phyloP scores from a whole-genome alignment of 1,284 basidiomycete species.

The Irpex lacteus region DNA sequence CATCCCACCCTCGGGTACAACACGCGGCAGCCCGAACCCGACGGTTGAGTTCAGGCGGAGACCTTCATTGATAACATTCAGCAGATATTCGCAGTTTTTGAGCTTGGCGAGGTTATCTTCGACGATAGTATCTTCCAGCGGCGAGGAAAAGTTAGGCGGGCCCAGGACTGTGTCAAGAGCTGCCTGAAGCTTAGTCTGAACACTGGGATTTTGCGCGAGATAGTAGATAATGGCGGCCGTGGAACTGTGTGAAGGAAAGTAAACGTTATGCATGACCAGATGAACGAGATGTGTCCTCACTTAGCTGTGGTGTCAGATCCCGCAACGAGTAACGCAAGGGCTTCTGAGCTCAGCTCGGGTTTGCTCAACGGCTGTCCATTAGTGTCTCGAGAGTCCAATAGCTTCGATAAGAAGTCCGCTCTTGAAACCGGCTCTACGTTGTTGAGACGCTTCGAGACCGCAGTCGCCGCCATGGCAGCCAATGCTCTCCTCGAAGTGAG shows the following conservation, averaged over 20 bases:
- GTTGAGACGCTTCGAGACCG: slow-evolving; percentile 8
- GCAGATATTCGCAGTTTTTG: slow-evolving; percentile 8
- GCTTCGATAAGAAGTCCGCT: slow-evolving; percentile 6
- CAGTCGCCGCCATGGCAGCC: slow-evolving; percentile 6
- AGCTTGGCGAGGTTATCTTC: not conserved
- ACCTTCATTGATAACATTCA: slow-evolving; percentile 11
- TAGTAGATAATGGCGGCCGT: slow-evolving; percentile 5
- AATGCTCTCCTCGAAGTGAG: not conserved
- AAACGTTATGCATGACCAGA: not conserved
- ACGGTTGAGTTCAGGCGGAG: slow-evolving; percentile 4
- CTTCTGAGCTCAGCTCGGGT: not conserved
- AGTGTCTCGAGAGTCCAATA: not conserved
- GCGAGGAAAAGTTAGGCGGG: not conserved
- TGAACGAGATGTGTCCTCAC: not conserved
- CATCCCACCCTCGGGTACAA: slow-evolving; percentile 59
- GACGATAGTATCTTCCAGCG: not conserved
- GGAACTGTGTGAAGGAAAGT: not conserved
- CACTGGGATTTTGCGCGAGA: slow-evolving; percentile 1
- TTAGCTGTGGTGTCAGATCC: not conserved
- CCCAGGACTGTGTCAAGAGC: slow-evolving; percentile 8
- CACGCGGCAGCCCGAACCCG: slow-evolving; percentile 49
- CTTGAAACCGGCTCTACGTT: not conserved
- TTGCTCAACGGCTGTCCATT: slow-evolving; percentile 5
- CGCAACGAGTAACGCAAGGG: not conserved
- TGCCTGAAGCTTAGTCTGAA: slow-evolving; percentile 6